Evolutionary conservation across 352 stramenopile genomes (phyloP), one percentile per base, ranked within the genome.

Genomic region (Pythium chondricola): DNA sequence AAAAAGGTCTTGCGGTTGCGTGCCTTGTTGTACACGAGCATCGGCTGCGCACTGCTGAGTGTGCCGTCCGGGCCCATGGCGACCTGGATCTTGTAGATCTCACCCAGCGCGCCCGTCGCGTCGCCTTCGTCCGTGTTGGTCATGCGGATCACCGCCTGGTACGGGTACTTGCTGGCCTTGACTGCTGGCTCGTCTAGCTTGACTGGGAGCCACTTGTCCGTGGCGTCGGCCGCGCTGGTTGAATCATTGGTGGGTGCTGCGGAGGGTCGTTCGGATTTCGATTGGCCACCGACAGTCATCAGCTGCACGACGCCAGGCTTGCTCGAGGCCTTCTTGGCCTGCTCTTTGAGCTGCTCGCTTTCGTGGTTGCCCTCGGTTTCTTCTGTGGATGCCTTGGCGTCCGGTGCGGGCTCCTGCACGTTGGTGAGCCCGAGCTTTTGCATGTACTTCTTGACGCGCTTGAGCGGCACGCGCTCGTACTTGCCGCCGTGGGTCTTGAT

Each of bases 81-180:
- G 46, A 92, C 82, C 38, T 94, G 83, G 61, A 94, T 91, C 70
- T 94, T 94, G 70, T 94, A 94, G 68, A 94, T 90, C 66, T 94
- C 83, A 24, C 82, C 82, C 39, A 90, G 66, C 9, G 71, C 74
- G 18, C 79, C 80, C n/a, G 80, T 56, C 22, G 74, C 72, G 9
- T 87, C 75, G 38, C 74, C 78, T 20, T 87, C 69, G 31, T 86
- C 75, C 37, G 52, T 82, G 32, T 64, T 81, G 21, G 74, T 92
- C 83, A 92, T 91, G 38, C 79, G 80, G 38, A 94, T 94, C 42
- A 92, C 78, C 10, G 83, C 83, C 57, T 90, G 72, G 65, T 94
- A 88, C 31, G 78, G 80, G 50, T 83, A 87, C 56, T 89, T 56
- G 52, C 70, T 57, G 47, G 88, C 60, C 63, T 91, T 89, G 37